Percentiles rank a stretch among this genome's conserved stretches.
Evolutionary conservation across 495 filamentous ascomycete species (phyloP).

Genomic region (Daldinia bambusicola): DNA sequence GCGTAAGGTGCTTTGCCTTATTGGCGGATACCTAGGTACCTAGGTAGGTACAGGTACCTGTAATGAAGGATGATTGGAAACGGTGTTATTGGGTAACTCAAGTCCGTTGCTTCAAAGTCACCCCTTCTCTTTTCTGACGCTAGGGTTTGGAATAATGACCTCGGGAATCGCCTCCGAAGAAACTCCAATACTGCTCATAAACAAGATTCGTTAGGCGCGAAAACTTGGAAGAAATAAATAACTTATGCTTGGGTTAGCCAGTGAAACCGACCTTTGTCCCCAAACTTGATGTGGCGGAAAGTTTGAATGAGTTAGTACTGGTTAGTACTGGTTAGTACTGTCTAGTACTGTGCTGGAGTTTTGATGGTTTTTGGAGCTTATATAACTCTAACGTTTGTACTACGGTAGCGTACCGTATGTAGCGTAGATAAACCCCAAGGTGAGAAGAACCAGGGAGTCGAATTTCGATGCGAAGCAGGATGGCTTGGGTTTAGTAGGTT

Average conservation of each 20-base stretch:
- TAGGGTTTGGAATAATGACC: conserved; percentile 9
- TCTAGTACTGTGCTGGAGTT: background rate
- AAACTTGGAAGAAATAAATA: background rate
- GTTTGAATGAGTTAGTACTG: conserved; percentile 3
- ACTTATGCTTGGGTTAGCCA: background rate
- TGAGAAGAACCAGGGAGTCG: background rate
- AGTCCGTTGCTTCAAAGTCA: conserved; percentile 14
- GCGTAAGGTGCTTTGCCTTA: background rate
- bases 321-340: background rate
- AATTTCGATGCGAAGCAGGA: background rate
- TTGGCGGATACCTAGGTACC: conserved; percentile 14
- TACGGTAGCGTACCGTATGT: no score
- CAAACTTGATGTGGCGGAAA: conserved; percentile 24
- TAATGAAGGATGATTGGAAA: conserved; percentile 28
- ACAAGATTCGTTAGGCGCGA: background rate
- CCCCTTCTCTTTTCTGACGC: conserved; percentile 3
- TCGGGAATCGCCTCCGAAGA: conserved; percentile 17
- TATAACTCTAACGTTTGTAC: background rate
- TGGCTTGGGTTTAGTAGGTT: background rate
- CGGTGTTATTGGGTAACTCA: conserved; percentile 35
- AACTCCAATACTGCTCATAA: background rate
- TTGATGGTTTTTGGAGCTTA: background rate
- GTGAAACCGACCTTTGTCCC: conserved; percentile 3
- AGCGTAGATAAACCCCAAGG: background rate
- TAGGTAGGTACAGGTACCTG: no score